Evolutionary conservation across 345 rosid species (phyloP).

Genomic region (Draba incana): DNA sequence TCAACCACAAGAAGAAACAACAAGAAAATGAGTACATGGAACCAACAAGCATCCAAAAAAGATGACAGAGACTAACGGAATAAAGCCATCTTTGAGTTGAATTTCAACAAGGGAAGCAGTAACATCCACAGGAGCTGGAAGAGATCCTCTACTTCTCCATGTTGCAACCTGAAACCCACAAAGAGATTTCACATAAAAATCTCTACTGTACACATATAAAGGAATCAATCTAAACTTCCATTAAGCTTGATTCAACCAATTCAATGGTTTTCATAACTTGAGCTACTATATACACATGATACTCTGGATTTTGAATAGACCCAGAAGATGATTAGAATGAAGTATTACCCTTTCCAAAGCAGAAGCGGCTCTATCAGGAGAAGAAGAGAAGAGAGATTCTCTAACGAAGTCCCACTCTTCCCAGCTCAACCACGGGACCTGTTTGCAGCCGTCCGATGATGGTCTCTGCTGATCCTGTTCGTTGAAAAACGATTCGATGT

Average conservation of each 20-base stretch:
- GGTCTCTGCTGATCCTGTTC: conserved; percentile 43
- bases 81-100: conserved; percentile 79
- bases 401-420: conserved; percentile 85
- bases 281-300: no score
- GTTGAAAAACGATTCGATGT: conserved; percentile 31
- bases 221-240: neutral
- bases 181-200: neutral
- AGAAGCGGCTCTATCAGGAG: conserved; percentile 50
- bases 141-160: conserved; percentile 86
- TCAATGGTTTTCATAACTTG: neutral
- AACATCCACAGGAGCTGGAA: conserved; percentile 80
- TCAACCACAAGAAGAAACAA: neutral
- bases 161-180: conserved; percentile 55
- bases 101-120: conserved; percentile 79
- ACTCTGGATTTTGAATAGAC: no score
- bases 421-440: conserved; percentile 96
- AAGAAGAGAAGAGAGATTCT: conserved; percentile 79
- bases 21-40: neutral
- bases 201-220: conserved; percentile 7
- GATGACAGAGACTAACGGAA: conserved; percentile 46
- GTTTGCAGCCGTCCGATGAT: conserved; percentile 51
- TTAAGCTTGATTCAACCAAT: conserved; percentile 19
- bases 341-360: conserved; percentile 71
- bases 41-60: neutral
- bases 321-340: neutral